These are phyloP conservation scores for Noccaea bulbosa DNA, from an alignment of 345 rosid species.

Conservation along the genomic window DNA sequence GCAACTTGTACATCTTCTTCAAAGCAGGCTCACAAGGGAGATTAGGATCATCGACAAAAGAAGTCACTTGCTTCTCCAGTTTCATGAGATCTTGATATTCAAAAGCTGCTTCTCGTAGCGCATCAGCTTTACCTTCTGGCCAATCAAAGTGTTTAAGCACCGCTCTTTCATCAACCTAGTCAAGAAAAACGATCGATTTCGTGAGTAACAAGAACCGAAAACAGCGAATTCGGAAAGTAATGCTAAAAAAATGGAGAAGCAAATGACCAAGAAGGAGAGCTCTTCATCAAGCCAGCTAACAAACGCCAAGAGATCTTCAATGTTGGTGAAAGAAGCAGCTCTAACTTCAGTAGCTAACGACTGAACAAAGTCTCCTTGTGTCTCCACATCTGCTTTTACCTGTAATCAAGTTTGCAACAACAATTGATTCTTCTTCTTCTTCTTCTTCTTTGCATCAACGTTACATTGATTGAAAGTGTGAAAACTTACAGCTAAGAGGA, in stretches of 20 bases:
- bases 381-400: constrained; percentile 99
- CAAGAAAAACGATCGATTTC: background rate
- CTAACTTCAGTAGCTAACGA: constrained; percentile 89
- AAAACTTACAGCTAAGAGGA: constrained; percentile 81
- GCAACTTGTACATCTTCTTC: constrained; percentile 92
- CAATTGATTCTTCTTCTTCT: background rate
- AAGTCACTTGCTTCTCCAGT: constrained; percentile 75
- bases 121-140: constrained; percentile 99
- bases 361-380: constrained; percentile 97
- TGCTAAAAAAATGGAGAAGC: background rate
- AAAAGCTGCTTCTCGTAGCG: constrained; percentile 92
- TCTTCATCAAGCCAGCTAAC: constrained; percentile 99
- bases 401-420: constrained; percentile 38
- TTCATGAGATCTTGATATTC: constrained; percentile 96
- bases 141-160: constrained; percentile 99
- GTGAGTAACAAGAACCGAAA: background rate
- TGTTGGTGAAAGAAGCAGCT: constrained; percentile 71
- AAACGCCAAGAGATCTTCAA: constrained; percentile 82
- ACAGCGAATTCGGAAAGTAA: constrained; percentile 1
- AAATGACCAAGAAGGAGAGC: constrained; percentile 85
- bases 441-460: background rate
- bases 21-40: constrained; percentile 86
- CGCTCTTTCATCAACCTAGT: constrained; percentile 93
- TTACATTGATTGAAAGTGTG: background rate
- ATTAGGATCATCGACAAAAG: constrained; percentile 82